Evolutionary conservation across 116 monocot species (phyloP).

Genomic region (Zostera marina): DNA sequence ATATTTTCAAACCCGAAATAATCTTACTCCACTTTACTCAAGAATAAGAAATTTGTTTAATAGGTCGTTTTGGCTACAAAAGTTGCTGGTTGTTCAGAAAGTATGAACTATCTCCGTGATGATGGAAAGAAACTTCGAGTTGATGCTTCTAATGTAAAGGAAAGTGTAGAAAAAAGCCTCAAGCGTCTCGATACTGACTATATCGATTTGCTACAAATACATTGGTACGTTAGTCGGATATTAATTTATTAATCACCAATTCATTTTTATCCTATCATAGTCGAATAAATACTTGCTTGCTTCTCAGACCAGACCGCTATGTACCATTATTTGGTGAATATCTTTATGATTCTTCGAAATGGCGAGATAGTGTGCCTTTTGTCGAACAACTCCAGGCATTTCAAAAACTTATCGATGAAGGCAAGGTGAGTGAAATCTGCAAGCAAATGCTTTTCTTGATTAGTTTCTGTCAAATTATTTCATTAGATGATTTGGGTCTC

Average conservation of each 20-base stretch:
- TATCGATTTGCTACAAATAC: slow-evolving; percentile 93
- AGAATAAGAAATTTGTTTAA: not conserved
- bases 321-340: slow-evolving; percentile 86
- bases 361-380: slow-evolving; percentile 78
- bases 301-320: slow-evolving; percentile 87
- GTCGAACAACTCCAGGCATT: slow-evolving; percentile 68
- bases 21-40: not conserved
- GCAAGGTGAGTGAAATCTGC: slow-evolving; percentile 41
- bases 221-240: slow-evolving; percentile 28
- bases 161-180: slow-evolving; percentile 93
- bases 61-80: slow-evolving; percentile 93
- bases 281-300: not conserved
- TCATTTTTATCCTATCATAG: too few relatives aligned
- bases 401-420: slow-evolving; percentile 70
- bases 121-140: slow-evolving; percentile 57
- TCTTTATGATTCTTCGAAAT: slow-evolving; percentile 49
- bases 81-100: slow-evolving; percentile 76
- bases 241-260: not conserved
- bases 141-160: slow-evolving; percentile 79
- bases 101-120: slow-evolving; percentile 49
- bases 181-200: slow-evolving; percentile 78
- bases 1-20: not conserved
- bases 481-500: too few relatives aligned
- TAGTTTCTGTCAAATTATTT: not conserved
- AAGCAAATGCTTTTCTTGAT: not conserved